Percentiles rank a stretch among this genome's conserved stretches.
Evolutionary conservation across 2,329 filamentous ascomycete genomes (phyloP).

Genomic region (Emydomyces testavorans): DNA sequence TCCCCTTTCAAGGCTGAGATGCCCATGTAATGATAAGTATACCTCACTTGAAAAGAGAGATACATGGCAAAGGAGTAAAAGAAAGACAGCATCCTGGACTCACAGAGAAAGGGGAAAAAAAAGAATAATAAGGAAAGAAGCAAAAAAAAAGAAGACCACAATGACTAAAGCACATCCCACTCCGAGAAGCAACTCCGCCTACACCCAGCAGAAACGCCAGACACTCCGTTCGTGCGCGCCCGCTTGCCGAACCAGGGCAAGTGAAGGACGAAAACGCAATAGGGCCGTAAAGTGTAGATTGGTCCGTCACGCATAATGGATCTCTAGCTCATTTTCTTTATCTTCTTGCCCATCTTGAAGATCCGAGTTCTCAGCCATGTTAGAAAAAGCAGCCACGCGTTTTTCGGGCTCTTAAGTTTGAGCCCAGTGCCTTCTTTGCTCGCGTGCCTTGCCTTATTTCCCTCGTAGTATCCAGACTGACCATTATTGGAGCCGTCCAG

Average conservation of each 20-base stretch:
- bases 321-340: constrained; percentile 15
- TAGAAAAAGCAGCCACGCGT: constrained; percentile 43
- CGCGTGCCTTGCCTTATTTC: background rate
- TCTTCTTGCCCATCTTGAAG: constrained; percentile 38
- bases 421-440: background rate
- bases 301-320: background rate
- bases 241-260: constrained; percentile 5
- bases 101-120: constrained; percentile 22
- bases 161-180: background rate
- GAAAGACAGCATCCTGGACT: background rate
- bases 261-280: background rate
- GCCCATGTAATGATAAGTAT: constrained; percentile 6
- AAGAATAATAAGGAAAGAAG: constrained; percentile 23
- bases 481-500: background rate
- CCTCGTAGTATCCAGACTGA: background rate
- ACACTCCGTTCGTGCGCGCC: background rate
- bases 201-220: background rate
- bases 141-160: background rate
- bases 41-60: background rate
- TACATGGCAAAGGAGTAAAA: constrained; percentile 12
- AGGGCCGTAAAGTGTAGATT: constrained; percentile 2
- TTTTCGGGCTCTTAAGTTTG: constrained; percentile 22
- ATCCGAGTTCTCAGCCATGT: constrained; percentile 47
- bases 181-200: background rate
- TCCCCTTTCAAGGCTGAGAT: constrained; percentile 11